phyloP scores from a whole-genome alignment of 1,284 basidiomycete species.

The Coniophora puteana region DNA sequence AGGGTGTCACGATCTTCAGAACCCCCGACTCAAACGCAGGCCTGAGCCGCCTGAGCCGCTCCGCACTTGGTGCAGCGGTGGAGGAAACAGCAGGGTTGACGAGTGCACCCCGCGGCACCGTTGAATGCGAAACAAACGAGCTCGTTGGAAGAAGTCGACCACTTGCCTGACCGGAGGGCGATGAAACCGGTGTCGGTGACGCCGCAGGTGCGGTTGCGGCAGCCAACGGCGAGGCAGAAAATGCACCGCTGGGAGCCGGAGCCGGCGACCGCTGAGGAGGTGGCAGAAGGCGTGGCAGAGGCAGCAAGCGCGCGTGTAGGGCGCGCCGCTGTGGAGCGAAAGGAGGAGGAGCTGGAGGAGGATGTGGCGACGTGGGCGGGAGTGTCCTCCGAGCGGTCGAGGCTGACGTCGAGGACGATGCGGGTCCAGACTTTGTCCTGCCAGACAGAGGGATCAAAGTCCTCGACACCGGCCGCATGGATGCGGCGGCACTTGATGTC shows the following conservation, averaged over 20 bases:
- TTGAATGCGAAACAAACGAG: constrained; percentile 1
- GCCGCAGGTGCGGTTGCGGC: not conserved
- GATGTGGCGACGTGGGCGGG: too few relatives aligned
- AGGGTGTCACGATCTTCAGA: constrained; percentile 8
- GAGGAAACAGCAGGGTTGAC: not conserved
- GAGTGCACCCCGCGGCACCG: not conserved
- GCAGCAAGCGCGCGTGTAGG: too few relatives aligned
- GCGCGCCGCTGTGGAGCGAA: too few relatives aligned
- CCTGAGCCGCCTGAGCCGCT: not conserved
- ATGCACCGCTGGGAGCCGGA: not conserved
- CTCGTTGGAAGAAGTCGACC: not conserved
- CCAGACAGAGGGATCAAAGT: too few relatives aligned
- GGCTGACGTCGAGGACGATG: too few relatives aligned
- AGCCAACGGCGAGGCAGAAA: too few relatives aligned
- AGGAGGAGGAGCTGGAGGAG: too few relatives aligned
- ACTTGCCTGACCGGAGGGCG: not conserved
- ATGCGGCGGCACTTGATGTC: too few relatives aligned
- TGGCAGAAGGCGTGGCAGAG: too few relatives aligned
- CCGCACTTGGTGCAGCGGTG: not conserved
- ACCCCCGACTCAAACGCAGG: not conserved
- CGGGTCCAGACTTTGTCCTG: too few relatives aligned
- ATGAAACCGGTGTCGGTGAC: not conserved
- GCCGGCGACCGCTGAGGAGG: not conserved
- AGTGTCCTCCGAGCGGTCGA: too few relatives aligned
- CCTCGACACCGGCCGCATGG: too few relatives aligned